Conservation (phyloP, 768 basidiomycete species). For the Cystobasidium ongulense region DNA sequence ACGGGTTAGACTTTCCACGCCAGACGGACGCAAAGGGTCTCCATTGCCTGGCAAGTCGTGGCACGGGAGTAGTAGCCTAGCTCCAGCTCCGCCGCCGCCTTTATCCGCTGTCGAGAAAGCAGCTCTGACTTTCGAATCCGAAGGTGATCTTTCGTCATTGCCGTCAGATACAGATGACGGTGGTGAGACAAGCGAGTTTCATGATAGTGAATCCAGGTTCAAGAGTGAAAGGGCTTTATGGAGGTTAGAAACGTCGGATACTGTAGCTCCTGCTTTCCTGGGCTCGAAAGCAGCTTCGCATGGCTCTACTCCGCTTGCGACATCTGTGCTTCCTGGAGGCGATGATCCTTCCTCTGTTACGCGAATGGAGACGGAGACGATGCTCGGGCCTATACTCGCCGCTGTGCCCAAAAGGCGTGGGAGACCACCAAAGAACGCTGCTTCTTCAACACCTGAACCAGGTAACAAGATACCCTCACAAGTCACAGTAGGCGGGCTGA, state of each 20-base stretch:
- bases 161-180: constrained; percentile 9
- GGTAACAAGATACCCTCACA: background rate
- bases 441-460: background rate
- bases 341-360: background rate
- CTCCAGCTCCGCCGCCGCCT: background rate
- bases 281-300: background rate
- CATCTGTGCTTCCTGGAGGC: background rate
- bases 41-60: background rate
- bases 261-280: constrained; percentile 5
- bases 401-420: background rate
- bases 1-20: background rate
- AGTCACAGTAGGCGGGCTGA: background rate
- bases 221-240: constrained; percentile 8
- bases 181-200: background rate
- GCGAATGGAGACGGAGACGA: background rate
- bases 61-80: background rate
- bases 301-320: background rate
- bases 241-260: background rate
- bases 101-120: background rate
- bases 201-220: constrained; percentile 16
- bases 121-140: constrained; percentile 9
- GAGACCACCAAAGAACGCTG: background rate
- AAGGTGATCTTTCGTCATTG: constrained; percentile 24
- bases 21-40: background rate
- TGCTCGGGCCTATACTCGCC: background rate